Conservation (phyloP, 352 stramenopile species). For the Globisporangium irregulare region DNA sequence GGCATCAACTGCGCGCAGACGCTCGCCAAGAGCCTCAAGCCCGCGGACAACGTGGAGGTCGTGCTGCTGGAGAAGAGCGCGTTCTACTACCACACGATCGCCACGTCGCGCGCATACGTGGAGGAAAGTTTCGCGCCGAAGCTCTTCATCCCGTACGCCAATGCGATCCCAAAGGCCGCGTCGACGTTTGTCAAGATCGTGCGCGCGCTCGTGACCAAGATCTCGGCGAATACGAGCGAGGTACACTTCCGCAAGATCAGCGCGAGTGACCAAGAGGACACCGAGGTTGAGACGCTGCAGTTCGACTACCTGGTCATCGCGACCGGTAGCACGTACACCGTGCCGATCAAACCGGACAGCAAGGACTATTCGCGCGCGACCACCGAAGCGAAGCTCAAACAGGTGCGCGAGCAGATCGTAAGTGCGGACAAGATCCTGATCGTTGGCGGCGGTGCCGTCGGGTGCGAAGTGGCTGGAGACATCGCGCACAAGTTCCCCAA, state of each 20-base stretch:
- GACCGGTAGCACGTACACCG: slow-evolving; percentile 55
- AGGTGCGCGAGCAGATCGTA: slow-evolving; percentile 32
- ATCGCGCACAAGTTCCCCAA: slow-evolving; percentile 39
- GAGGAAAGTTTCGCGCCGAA: slow-evolving; percentile 43
- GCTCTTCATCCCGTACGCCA: slow-evolving; percentile 58
- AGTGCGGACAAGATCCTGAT: slow-evolving; percentile 46
- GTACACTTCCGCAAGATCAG: slow-evolving; percentile 34
- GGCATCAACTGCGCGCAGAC: slow-evolving; percentile 41
- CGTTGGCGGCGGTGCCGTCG: slow-evolving; percentile 48
- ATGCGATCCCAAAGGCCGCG: slow-evolving; percentile 33
- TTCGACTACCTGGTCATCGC: slow-evolving; percentile 67
- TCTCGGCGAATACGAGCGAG: slow-evolving; percentile 32
- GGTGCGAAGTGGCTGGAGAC: slow-evolving; percentile 51
- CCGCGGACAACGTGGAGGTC: slow-evolving; percentile 36
- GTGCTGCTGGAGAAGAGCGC: slow-evolving; percentile 57
- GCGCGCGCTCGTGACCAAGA: slow-evolving; percentile 38
- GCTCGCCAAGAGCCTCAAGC: slow-evolving; percentile 31
- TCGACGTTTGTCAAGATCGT: slow-evolving; percentile 37
- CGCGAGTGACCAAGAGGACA: slow-evolving; percentile 27
- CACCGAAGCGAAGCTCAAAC: slow-evolving; percentile 27
- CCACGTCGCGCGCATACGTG: slow-evolving; percentile 38
- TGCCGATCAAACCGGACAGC: slow-evolving; percentile 49
- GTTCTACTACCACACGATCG: slow-evolving; percentile 49
- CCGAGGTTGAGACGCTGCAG: slow-evolving; percentile 27
- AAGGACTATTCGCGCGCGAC: slow-evolving; percentile 19